Conservation (phyloP, 2,329 filamentous ascomycete species). For the Coniochaeta sp. region DNA sequence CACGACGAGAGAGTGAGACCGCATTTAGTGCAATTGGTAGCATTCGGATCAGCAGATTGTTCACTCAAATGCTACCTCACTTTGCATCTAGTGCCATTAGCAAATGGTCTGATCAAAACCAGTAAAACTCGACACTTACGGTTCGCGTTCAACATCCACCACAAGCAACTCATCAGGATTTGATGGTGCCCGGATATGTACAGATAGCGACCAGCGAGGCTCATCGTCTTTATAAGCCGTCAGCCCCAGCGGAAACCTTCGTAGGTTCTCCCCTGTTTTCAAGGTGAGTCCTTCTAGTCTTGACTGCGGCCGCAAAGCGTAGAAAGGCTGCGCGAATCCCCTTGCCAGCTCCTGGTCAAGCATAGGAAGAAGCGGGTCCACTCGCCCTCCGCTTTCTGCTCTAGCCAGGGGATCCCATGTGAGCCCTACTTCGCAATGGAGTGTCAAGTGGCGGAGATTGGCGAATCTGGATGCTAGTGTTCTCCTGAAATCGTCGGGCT, state of each 20-base stretch:
- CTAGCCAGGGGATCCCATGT: neutral
- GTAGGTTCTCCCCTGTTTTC: conserved; percentile 1
- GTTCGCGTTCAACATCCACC: neutral
- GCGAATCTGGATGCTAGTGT: neutral
- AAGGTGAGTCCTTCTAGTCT: conserved; percentile 1
- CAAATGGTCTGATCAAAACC: too few relatives aligned
- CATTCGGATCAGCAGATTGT: too few relatives aligned
- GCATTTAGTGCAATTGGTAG: too few relatives aligned
- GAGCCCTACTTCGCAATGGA: conserved; percentile 4
- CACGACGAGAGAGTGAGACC: too few relatives aligned
- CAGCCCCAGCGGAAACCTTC: conserved; percentile 3
- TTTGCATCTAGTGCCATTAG: too few relatives aligned
- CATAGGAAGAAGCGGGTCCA: neutral
- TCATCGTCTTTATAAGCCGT: neutral
- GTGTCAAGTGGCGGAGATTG: conserved; percentile 2
- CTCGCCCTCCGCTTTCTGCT: too few relatives aligned
- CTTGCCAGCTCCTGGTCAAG: neutral
- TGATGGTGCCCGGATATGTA: neutral
- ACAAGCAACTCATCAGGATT: neutral
- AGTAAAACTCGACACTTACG: too few relatives aligned
- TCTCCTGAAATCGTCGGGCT: neutral
- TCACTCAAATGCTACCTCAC: too few relatives aligned
- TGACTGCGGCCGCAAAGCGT: neutral
- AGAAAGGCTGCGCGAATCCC: conserved; percentile 1
- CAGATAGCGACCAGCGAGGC: neutral